Conservation (phyloP, 495 filamentous ascomycete genomes). For the Penicillium robsamsonii region DNA sequence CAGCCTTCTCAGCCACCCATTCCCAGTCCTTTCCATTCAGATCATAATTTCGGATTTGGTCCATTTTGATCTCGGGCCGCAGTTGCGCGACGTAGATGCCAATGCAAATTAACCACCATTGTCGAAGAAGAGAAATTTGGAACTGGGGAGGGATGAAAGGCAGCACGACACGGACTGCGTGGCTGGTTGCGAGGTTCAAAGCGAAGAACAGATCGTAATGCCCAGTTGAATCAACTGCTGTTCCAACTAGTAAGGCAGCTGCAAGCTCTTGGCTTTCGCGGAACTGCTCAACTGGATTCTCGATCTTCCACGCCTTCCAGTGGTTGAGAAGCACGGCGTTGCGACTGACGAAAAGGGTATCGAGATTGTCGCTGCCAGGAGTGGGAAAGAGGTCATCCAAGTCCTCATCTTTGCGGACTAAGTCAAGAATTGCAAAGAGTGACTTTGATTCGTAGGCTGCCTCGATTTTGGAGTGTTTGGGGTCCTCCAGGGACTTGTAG, state of each 20-base stretch:
- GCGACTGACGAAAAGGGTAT: slow-evolving; percentile 61
- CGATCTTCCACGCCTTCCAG: slow-evolving; percentile 81
- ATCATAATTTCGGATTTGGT: slow-evolving; percentile 59
- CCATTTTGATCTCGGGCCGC: slow-evolving; percentile 66
- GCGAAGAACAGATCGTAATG: slow-evolving; percentile 83
- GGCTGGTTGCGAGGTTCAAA: slow-evolving; percentile 77
- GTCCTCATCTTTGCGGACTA: slow-evolving; percentile 48
- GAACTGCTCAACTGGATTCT: slow-evolving; percentile 66
- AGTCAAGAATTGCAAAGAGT: slow-evolving; percentile 63
- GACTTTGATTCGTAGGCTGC: slow-evolving; percentile 53
- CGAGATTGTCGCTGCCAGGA: slow-evolving; percentile 62
- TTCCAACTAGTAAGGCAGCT: slow-evolving; percentile 65
- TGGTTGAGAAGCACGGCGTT: slow-evolving; percentile 73
- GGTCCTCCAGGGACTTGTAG: slow-evolving; percentile 77
- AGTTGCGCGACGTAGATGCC: slow-evolving; percentile 73
- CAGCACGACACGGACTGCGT: slow-evolving; percentile 82
- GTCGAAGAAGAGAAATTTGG: slow-evolving; percentile 68
- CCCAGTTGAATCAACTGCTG: slow-evolving; percentile 26
- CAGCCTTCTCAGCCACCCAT: slow-evolving; percentile 65
- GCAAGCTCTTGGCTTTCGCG: slow-evolving; percentile 74
- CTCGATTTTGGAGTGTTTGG: slow-evolving; percentile 57
- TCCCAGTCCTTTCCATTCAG: slow-evolving; percentile 67
- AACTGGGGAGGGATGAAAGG: slow-evolving; percentile 72
- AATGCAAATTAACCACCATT: slow-evolving; percentile 86
- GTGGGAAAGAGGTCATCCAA: slow-evolving; percentile 57